phyloP scores from a whole-genome alignment of 306 rosid species.

The Crataegus laevigata region DNA sequence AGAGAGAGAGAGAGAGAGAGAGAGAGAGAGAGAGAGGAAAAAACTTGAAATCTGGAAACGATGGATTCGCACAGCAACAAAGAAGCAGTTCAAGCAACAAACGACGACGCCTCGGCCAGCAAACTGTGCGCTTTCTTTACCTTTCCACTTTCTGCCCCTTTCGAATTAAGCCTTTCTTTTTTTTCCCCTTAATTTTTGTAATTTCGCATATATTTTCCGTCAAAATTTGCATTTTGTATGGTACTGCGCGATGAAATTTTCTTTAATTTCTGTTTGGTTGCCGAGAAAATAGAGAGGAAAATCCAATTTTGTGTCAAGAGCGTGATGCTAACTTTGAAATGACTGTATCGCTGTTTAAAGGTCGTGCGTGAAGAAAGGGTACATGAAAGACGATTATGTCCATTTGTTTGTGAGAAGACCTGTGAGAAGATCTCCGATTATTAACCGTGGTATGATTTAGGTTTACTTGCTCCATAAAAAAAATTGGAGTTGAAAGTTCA shows the following conservation, averaged over 20 bases:
- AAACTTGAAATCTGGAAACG: background rate
- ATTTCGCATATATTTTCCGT: background rate
- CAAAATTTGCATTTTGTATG: background rate
- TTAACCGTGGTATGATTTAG: slow-evolving; percentile 68
- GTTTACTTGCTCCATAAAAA: background rate
- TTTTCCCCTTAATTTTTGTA: too few relatives aligned
- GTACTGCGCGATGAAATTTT: background rate
- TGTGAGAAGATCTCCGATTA: slow-evolving; percentile 88
- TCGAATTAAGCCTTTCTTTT: background rate
- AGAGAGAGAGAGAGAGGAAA: background rate
- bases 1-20: background rate
- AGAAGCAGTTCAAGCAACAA: slow-evolving; percentile 66
- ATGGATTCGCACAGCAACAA: slow-evolving; percentile 43
- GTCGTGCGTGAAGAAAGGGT: slow-evolving; percentile 92
- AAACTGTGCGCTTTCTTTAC: slow-evolving; percentile 36
- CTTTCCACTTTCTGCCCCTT: background rate
- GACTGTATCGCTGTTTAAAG: slow-evolving; percentile 23
- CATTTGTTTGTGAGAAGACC: slow-evolving; percentile 85
- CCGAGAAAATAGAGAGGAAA: background rate
- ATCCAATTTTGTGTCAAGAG: background rate
- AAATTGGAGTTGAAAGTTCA: background rate
- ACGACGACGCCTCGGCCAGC: slow-evolving; percentile 76
- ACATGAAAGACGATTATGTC: slow-evolving; percentile 85
- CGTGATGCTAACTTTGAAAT: slow-evolving; percentile 6
- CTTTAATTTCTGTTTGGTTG: background rate